phyloP scores from a whole-genome alignment of 2,329 filamentous ascomycete species.

The Epichloe brachyelytri region DNA sequence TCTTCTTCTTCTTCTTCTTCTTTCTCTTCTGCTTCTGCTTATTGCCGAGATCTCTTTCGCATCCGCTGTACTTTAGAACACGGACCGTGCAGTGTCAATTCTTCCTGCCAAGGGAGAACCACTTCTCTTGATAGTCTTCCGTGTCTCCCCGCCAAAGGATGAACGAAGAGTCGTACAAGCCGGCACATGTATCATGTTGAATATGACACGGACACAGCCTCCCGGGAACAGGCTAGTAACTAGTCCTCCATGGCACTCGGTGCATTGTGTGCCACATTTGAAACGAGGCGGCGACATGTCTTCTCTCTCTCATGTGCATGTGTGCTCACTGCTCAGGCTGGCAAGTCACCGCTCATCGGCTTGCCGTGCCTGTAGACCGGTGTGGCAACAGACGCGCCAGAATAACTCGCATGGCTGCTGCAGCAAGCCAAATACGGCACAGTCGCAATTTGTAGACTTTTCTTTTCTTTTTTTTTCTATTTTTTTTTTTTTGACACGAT shows the following conservation, averaged over 20 bases:
- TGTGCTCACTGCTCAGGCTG: background rate
- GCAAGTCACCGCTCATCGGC: conserved; percentile 3
- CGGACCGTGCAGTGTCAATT: background rate
- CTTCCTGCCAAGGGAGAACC: background rate
- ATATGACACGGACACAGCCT: background rate
- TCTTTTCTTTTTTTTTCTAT: background rate
- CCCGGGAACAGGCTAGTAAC: background rate
- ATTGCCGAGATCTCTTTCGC: background rate
- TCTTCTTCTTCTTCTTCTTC: background rate
- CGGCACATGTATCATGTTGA: background rate
- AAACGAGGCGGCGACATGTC: background rate
- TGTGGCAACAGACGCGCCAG: conserved; percentile 2
- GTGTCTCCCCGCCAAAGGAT: background rate
- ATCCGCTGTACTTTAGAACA: background rate
- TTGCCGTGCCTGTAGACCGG: conserved; percentile 4
- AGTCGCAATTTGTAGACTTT: background rate
- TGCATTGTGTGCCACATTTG: background rate
- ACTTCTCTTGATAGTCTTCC: background rate
- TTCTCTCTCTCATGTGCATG: background rate
- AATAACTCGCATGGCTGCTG: conserved; percentile 1
- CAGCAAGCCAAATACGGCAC: conserved; percentile 2
- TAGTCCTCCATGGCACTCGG: background rate
- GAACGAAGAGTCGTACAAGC: background rate
- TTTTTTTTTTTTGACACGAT: too few species aligned
- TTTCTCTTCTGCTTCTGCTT: background rate